phyloP scores from a whole-genome alignment of 345 rosid genomes.

The Rhodamnia argentea region DNA sequence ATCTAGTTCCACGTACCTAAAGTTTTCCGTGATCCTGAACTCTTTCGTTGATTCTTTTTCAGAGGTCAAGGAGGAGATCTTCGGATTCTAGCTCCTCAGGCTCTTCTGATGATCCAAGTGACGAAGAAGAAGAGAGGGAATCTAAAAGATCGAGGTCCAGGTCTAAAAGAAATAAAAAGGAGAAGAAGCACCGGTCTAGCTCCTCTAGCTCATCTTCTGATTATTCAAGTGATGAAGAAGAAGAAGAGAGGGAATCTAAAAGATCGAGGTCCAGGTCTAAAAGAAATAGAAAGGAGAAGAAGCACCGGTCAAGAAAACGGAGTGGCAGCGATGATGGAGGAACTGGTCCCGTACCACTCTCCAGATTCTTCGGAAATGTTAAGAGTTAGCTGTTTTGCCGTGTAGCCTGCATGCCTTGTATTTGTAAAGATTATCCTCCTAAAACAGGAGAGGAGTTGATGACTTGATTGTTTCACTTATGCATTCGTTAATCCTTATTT shows the following conservation, averaged over 20 bases:
- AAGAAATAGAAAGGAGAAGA: slow-evolving; percentile 60
- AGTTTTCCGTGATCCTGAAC: neutral
- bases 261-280: slow-evolving; percentile 76
- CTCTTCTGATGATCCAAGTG: slow-evolving; percentile 66
- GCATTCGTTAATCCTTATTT: neutral
- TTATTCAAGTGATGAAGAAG: slow-evolving; percentile 70
- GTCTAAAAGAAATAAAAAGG: slow-evolving; percentile 57
- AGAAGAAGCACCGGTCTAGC: slow-evolving; percentile 58
- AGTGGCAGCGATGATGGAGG: slow-evolving; percentile 34
- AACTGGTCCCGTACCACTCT: slow-evolving; percentile 80
- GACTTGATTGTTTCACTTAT: neutral
- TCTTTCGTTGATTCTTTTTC: slow-evolving; percentile 4
- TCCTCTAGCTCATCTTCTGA: slow-evolving; percentile 47
- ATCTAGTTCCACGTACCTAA: neutral
- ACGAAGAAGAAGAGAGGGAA: slow-evolving; percentile 63
- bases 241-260: slow-evolving; percentile 56
- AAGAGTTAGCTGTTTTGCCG: slow-evolving; percentile 30
- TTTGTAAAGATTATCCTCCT: neutral
- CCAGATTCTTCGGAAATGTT: slow-evolving; percentile 72
- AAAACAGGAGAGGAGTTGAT: neutral
- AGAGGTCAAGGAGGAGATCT: slow-evolving; percentile 66
- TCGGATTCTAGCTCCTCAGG: slow-evolving; percentile 46
- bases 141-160: slow-evolving; percentile 72
- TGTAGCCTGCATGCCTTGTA: neutral
- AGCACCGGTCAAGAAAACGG: slow-evolving; percentile 54